These are phyloP conservation scores for Tephrocybe sp. DNA, from an alignment of 768 basidiomycete genomes.

Conservation along the genomic window DNA sequence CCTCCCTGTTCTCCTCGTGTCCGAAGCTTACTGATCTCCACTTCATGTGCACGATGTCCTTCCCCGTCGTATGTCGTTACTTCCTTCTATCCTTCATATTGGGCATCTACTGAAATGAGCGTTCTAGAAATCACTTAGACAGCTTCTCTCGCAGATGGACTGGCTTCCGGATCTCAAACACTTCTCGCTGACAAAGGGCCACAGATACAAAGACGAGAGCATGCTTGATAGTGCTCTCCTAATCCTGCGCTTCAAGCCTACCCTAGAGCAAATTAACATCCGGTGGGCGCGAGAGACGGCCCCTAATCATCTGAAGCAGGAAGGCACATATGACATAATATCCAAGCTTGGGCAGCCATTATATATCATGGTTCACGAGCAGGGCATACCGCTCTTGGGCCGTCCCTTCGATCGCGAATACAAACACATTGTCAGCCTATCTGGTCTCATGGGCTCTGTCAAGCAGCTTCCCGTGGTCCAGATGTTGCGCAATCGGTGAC, in stretches of 20 bases:
- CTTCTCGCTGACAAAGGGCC: conserved; percentile 50
- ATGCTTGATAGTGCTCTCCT: conserved; percentile 43
- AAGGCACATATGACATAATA: conserved; percentile 41
- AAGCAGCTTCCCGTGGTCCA: conserved; percentile 2
- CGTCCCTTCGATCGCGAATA: conserved; percentile 36
- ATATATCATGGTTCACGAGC: conserved; percentile 33
- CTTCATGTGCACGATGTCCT: conserved; percentile 51
- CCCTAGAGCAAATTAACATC: conserved; percentile 41
- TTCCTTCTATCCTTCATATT: neutral
- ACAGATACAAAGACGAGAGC: conserved; percentile 43
- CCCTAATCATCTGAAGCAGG: conserved; percentile 49
- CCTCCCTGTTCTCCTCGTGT: conserved; percentile 33
- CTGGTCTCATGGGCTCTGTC: neutral
- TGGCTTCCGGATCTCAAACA: conserved; percentile 40
- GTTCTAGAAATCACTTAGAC: conserved; percentile 40
- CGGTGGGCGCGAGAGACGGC: conserved; percentile 50
- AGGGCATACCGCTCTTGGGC: conserved; percentile 42
- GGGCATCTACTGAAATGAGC: neutral
- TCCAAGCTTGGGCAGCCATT: conserved; percentile 21
- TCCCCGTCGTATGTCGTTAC: conserved; percentile 36
- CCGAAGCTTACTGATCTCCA: conserved; percentile 45
- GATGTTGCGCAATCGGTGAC: neutral
- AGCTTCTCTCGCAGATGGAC: conserved; percentile 36
- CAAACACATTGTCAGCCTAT: conserved; percentile 15
- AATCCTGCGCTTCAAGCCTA: conserved; percentile 32